Conservation (phyloP, 768 basidiomycete genomes). For the Kwoniella shandongensis region DNA sequence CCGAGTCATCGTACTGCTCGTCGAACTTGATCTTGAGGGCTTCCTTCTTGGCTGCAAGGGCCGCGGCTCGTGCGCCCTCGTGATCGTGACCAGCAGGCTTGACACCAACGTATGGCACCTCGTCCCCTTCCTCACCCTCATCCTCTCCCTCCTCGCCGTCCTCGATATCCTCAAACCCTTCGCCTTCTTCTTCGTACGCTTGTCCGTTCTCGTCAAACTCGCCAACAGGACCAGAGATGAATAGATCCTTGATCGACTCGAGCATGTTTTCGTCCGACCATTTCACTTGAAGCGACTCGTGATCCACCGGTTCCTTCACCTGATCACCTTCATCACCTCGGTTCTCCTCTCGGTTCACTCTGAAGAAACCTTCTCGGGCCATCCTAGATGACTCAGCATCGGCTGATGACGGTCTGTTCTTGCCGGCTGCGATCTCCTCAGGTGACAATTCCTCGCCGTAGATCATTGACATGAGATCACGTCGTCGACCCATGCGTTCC, state of each 20-base stretch:
- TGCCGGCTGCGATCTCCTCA: slow-evolving; percentile 63
- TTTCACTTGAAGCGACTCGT: slow-evolving; percentile 60
- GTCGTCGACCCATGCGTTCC: slow-evolving; percentile 57
- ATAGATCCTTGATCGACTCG: slow-evolving; percentile 79
- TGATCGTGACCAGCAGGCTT: slow-evolving; percentile 49
- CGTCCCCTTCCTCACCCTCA: slow-evolving; percentile 56
- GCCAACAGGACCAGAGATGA: slow-evolving; percentile 71
- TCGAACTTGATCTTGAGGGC: slow-evolving; percentile 92
- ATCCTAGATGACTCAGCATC: slow-evolving; percentile 42
- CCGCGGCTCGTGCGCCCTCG: slow-evolving; percentile 52
- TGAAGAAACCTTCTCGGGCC: slow-evolving; percentile 69
- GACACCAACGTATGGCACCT: slow-evolving; percentile 54
- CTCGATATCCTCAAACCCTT: slow-evolving; percentile 54
- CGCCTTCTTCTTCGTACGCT: slow-evolving; percentile 53
- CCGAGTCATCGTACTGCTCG: slow-evolving; percentile 88
- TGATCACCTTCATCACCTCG: slow-evolving; percentile 59
- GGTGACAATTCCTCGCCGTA: slow-evolving; percentile 72
- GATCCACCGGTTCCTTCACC: slow-evolving; percentile 64
- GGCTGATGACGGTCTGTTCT: slow-evolving; percentile 44
- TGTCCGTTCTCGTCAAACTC: slow-evolving; percentile 45
- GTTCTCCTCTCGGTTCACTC: slow-evolving; percentile 51
- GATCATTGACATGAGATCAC: slow-evolving; percentile 82
- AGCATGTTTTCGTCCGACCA: slow-evolving; percentile 86
- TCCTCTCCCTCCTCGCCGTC: slow-evolving; percentile 50
- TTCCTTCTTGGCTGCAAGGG: slow-evolving; percentile 81